Percentiles rank a stretch among this genome's conserved stretches.
Conservation (phyloP, 495 filamentous ascomycete genomes). For the Lindgomyces ingoldianus region DNA sequence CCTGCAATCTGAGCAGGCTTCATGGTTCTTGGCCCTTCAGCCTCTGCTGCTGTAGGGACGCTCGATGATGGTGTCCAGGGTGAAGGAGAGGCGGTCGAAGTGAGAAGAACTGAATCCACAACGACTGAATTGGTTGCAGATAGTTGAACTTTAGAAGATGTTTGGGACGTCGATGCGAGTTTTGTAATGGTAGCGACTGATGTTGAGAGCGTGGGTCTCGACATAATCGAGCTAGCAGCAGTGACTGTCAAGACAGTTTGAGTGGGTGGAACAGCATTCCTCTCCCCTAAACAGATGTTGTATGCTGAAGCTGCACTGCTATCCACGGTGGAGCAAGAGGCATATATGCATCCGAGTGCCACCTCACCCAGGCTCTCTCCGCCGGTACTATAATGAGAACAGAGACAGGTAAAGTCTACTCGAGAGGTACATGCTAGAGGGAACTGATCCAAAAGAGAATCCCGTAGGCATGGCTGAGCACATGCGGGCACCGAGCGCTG, state of each 20-base stretch:
- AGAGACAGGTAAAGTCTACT: conserved; percentile 32
- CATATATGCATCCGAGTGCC: conserved; percentile 35
- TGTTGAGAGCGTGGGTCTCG: neutral
- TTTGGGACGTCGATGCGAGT: conserved; percentile 4
- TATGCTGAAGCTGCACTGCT: conserved; percentile 22
- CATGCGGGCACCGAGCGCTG: conserved; percentile 34
- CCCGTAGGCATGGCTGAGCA: conserved; percentile 35
- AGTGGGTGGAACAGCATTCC: conserved; percentile 30
- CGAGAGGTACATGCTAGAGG: conserved; percentile 28
- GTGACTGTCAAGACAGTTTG: conserved; percentile 32
- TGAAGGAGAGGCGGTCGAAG: conserved; percentile 10
- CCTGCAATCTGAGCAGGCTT: conserved; percentile 38
- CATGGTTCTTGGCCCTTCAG: conserved; percentile 25
- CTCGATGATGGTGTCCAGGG: neutral
- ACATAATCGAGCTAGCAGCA: conserved; percentile 13
- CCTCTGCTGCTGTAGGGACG: conserved; percentile 1
- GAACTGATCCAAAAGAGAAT: conserved; percentile 21
- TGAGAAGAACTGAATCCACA: conserved; percentile 14
- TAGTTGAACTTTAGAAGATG: neutral
- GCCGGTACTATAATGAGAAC: conserved; percentile 33
- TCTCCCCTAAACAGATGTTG: conserved; percentile 36
- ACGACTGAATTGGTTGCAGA: neutral
- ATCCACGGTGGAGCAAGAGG: conserved; percentile 27
- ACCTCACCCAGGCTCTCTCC: conserved; percentile 37
- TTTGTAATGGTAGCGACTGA: neutral